Evolutionary conservation across 2,329 filamentous ascomycete species (phyloP).

Genomic region (Trichothecium roseum): DNA sequence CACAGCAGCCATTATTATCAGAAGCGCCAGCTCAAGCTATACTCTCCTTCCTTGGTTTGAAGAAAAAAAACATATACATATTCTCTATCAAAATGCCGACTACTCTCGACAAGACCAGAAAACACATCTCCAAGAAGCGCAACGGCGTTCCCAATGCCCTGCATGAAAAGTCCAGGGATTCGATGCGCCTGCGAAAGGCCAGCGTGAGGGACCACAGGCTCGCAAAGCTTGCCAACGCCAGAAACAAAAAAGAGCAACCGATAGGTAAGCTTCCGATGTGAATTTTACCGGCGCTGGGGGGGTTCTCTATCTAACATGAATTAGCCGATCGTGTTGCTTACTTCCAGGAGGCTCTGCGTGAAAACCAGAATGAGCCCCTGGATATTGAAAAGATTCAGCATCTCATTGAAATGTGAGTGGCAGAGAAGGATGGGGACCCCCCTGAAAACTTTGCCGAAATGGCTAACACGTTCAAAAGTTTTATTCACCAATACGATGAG

Average conservation of each 20-base stretch:
- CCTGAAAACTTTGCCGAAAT: background rate
- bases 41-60: too few relatives aligned
- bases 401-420: slow-evolving; percentile 48
- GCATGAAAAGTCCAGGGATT: slow-evolving; percentile 83
- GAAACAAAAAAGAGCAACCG: slow-evolving; percentile 64
- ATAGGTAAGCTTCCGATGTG: slow-evolving; percentile 47
- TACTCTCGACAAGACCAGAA: slow-evolving; percentile 71
- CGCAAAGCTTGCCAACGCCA: slow-evolving; percentile 56
- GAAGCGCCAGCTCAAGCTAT: too few relatives aligned
- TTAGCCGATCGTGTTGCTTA: slow-evolving; percentile 37
- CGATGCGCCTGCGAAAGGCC: slow-evolving; percentile 69
- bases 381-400: slow-evolving; percentile 46
- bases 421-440: background rate
- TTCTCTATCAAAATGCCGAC: slow-evolving; percentile 70
- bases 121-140: slow-evolving; percentile 84
- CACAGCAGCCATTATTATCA: too few relatives aligned
- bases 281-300: too few relatives aligned
- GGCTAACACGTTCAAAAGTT: slow-evolving; percentile 29
- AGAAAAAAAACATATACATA: too few relatives aligned
- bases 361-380: slow-evolving; percentile 36
- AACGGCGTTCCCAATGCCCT: slow-evolving; percentile 62
- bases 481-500: slow-evolving; percentile 56
- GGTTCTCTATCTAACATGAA: too few relatives aligned
- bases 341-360: slow-evolving; percentile 57
- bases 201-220: slow-evolving; percentile 74